Percentiles rank a stretch among this genome's conserved stretches.
Conservation (phyloP, 805 yeast species). For the Teunomyces atbi region DNA sequence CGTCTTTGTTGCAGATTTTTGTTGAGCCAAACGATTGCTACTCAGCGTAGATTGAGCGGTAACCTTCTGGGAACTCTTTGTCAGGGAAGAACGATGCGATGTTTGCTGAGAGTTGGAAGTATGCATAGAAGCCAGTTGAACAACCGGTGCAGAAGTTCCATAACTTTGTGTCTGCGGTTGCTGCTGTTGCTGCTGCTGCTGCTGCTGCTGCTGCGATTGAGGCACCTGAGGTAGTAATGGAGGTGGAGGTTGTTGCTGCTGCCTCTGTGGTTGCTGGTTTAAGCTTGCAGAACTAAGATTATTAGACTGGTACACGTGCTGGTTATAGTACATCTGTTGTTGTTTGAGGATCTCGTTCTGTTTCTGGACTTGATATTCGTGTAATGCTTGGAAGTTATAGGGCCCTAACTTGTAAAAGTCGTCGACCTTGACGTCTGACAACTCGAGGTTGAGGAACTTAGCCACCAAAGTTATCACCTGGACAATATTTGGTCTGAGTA, state of each 20-base stretch:
- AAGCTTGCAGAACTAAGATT: not conserved
- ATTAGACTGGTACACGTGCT: slow-evolving; percentile 19
- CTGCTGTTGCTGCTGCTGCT: slow-evolving; percentile 1
- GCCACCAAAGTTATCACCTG: slow-evolving; percentile 71
- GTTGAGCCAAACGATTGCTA: not conserved
- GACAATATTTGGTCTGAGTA: slow-evolving; percentile 79
- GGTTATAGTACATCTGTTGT: slow-evolving; percentile 41
- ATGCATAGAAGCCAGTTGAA: not conserved
- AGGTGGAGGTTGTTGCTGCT: slow-evolving; percentile 6
- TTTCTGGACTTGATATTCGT: slow-evolving; percentile 44
- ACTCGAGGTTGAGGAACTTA: slow-evolving; percentile 44
- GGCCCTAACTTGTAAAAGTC: slow-evolving; percentile 53
- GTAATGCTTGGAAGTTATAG: slow-evolving; percentile 56
- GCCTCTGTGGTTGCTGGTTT: slow-evolving; percentile 5
- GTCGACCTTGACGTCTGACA: slow-evolving; percentile 26
- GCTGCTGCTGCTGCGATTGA: not conserved
- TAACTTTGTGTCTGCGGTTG: slow-evolving; percentile 1
- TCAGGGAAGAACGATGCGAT: slow-evolving; percentile 1
- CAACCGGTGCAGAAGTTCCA: not conserved
- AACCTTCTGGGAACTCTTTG: slow-evolving; percentile 1
- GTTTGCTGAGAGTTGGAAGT: slow-evolving; percentile 1
- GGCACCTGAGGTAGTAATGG: not conserved
- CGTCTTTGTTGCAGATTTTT: not conserved
- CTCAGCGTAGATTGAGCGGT: slow-evolving; percentile 1
- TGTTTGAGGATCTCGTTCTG: slow-evolving; percentile 34